These are phyloP conservation scores for Claviceps lovelessii DNA, from an alignment of 2,329 filamentous ascomycete species.

Conservation along the genomic window DNA sequence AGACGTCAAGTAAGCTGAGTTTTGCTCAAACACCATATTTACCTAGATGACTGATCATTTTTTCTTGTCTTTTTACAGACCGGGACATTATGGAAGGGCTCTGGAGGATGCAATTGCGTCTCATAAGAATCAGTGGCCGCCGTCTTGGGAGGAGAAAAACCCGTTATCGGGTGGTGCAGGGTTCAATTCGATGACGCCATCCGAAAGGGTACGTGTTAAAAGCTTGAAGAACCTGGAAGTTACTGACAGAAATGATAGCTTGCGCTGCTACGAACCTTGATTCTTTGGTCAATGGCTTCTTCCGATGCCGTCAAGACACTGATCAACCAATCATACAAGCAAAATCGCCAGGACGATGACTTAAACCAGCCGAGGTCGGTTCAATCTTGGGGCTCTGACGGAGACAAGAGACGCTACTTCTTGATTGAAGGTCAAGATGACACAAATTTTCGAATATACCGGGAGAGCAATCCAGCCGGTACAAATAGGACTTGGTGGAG, in stretches of 20 bases:
- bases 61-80: constrained; percentile 36
- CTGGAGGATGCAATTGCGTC: constrained; percentile 82
- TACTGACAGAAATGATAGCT: constrained; percentile 40
- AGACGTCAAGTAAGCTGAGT: constrained; percentile 75
- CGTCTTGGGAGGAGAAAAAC: constrained; percentile 67
- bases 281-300: constrained; percentile 78
- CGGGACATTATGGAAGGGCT: constrained; percentile 82
- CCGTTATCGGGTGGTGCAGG: constrained; percentile 67
- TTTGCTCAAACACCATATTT: background rate
- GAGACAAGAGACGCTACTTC: constrained; percentile 84
- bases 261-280: constrained; percentile 64
- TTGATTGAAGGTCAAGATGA: constrained; percentile 88
- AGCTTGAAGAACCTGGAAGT: background rate
- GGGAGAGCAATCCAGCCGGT: constrained; percentile 74
- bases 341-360: constrained; percentile 64
- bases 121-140: constrained; percentile 79
- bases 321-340: constrained; percentile 80
- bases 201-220: constrained; percentile 53
- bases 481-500: constrained; percentile 79
- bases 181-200: constrained; percentile 70
- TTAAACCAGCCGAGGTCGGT: constrained; percentile 78
- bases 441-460: constrained; percentile 83
- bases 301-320: constrained; percentile 70
- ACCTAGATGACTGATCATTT: background rate
- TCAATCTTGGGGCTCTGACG: constrained; percentile 80